phyloP scores from a whole-genome alignment of 1,284 basidiomycete species.

The Fomitopsis betulina region DNA sequence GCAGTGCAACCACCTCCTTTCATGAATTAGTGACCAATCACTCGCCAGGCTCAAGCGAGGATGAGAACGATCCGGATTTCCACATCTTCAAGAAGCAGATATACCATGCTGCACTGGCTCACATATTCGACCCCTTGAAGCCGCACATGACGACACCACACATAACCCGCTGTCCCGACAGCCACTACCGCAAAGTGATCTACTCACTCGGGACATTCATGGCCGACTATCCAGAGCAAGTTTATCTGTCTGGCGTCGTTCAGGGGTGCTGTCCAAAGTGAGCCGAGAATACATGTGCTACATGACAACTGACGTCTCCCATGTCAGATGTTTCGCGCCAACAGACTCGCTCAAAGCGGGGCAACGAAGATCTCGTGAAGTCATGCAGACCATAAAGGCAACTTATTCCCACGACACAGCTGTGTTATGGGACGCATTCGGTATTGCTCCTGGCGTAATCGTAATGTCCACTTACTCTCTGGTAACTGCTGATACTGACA shows the following conservation, averaged over 20 bases:
- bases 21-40: neutral
- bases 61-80: too few relatives aligned
- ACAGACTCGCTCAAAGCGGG: neutral
- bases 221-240: constrained; percentile 29
- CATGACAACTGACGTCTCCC: neutral
- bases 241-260: constrained; percentile 8
- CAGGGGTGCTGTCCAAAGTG: constrained; percentile 18
- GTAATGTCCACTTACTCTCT: constrained; percentile 9
- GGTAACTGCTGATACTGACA: too few relatives aligned
- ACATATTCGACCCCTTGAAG: constrained; percentile 13
- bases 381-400: neutral
- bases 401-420: neutral
- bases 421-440: constrained; percentile 14
- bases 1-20: neutral
- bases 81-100: neutral
- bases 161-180: constrained; percentile 19
- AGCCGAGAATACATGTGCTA: neutral
- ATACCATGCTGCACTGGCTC: constrained; percentile 1
- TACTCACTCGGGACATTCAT: constrained; percentile 27
- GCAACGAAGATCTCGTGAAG: neutral
- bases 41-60: too few relatives aligned
- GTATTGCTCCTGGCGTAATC: constrained; percentile 14
- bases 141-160: constrained; percentile 17
- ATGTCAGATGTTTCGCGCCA: neutral
- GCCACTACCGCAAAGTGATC: constrained; percentile 18